phyloP scores from a whole-genome alignment of 805 yeast genomes.

The Phaffomyces thermotolerans region DNA sequence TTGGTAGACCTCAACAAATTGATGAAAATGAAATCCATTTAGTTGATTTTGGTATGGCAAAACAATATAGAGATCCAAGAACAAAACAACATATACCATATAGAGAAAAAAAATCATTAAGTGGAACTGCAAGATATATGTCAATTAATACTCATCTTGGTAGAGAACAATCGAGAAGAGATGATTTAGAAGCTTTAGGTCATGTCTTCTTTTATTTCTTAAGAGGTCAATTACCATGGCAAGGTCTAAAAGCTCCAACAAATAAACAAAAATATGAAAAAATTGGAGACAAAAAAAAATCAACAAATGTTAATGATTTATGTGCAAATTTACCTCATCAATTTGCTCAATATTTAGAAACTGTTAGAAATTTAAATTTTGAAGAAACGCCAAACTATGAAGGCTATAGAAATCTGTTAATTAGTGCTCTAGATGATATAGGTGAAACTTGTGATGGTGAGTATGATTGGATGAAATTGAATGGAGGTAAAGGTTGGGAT shows the following conservation, averaged over 20 bases:
- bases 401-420: conserved; percentile 54
- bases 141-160: conserved; percentile 85
- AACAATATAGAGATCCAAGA: conserved; percentile 73
- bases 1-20: conserved; percentile 52
- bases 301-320: conserved; percentile 52
- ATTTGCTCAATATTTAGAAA: conserved; percentile 65
- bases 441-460: conserved; percentile 58
- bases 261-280: conserved; percentile 77
- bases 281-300: conserved; percentile 73
- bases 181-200: conserved; percentile 74
- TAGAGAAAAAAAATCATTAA: conserved; percentile 69
- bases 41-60: conserved; percentile 85
- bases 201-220: conserved; percentile 76
- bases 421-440: conserved; percentile 48
- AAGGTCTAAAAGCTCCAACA: conserved; percentile 84
- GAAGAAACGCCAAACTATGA: conserved; percentile 79
- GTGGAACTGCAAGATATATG: conserved; percentile 86
- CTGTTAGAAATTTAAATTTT: conserved; percentile 62
- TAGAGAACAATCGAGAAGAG: conserved; percentile 76
- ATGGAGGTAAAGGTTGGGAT: conserved; percentile 80
- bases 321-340: conserved; percentile 63
- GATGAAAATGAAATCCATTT: conserved; percentile 64
- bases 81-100: conserved; percentile 79
- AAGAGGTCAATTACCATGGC: conserved; percentile 82
- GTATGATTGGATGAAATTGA: conserved; percentile 78